Base-by-base conservation (phyloP, 108 stramenopile species). In the Chaetoceros tenuissimus region DNA sequence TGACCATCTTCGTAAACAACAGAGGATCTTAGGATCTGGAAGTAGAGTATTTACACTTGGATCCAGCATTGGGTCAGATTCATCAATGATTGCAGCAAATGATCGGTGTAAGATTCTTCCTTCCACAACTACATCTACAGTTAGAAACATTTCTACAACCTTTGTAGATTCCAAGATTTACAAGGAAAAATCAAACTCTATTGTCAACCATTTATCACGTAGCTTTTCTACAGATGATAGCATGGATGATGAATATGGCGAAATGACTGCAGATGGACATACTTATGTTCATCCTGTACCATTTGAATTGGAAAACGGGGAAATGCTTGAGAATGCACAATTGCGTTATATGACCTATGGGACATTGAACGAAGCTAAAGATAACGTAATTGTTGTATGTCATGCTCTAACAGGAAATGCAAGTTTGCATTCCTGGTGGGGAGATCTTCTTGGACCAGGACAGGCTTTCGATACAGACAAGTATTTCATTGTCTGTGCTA, bases 391-490 rank as follows among this genome's bases (percentile, higher is more conserved):
- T 23, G 92, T 97, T 3, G 73, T 97, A 8, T 95, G 94, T 74
- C 96, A 97, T 66, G 96, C 94, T 13, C 64, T 97, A 1, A 97
- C 96, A 10, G 96, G 94, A 2, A 97, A 96, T 66, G 84, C 94
- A 27, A 73, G 72, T n/a, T 62, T 97, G 24, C 90, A 95, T 51
- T 63, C 74, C 0, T 97, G 96, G 96, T 97, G 96, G 96, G 92
- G 92, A 19, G 84, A 67, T 55, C 59, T 94, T 46, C 72, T 95
- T 3, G 94, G 94, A 55, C 77, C 79, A 0, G 81, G 78, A 8
- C 82, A 85, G 50, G 84, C 92, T 18, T 95, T 97, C 68, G 97
- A 96, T 69, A 94, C 94, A 5, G 74, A 75, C 60, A 85, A 82
- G 44, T 95, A 97, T 60, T 87, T 92, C 55, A 68, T 94, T 1